Evolutionary conservation across 129 eudicot genomes (phyloP).

Genomic region (Flaveria brownii): DNA sequence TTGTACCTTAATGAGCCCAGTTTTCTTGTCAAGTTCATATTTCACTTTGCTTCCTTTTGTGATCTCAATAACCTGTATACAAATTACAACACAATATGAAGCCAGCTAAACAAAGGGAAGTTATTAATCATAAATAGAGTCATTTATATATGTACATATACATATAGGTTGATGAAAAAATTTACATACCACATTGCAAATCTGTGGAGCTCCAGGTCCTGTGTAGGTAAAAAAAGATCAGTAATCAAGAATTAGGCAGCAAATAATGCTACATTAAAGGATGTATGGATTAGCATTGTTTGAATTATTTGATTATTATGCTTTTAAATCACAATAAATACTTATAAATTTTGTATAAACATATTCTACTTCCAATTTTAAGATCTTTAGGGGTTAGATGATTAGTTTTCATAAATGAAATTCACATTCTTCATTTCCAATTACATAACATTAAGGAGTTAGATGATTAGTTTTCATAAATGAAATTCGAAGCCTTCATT

Average conservation of each 20-base stretch:
- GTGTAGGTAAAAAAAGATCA: slow-evolving; percentile 22
- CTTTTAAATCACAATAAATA: neutral
- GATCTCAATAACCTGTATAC: slow-evolving; percentile 67
- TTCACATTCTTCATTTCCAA: too few species aligned
- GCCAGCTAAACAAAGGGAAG: neutral
- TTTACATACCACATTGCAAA: slow-evolving; percentile 59
- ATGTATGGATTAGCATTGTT: neutral
- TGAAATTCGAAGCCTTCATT: neutral
- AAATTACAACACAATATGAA: slow-evolving; percentile 1
- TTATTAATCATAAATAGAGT: neutral
- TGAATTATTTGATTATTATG: neutral
- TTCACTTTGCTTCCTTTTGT: slow-evolving; percentile 84
- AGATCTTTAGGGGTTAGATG: neutral
- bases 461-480: too few species aligned
- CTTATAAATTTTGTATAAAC: neutral
- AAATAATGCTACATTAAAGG: neutral
- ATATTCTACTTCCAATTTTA: too few species aligned
- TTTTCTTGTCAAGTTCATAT: slow-evolving; percentile 82
- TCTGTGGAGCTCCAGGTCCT: slow-evolving; percentile 76
- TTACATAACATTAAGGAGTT: neutral
- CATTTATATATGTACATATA: neutral
- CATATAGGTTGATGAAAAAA: neutral
- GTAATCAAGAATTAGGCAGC: neutral
- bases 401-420: too few species aligned
- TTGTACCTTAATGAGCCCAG: slow-evolving; percentile 67